Percentiles rank a stretch among this genome's conserved stretches.
These are phyloP conservation scores for Phaeodactylum tricornutum DNA, from an alignment of 108 stramenopile species.

Conservation along the genomic window DNA sequence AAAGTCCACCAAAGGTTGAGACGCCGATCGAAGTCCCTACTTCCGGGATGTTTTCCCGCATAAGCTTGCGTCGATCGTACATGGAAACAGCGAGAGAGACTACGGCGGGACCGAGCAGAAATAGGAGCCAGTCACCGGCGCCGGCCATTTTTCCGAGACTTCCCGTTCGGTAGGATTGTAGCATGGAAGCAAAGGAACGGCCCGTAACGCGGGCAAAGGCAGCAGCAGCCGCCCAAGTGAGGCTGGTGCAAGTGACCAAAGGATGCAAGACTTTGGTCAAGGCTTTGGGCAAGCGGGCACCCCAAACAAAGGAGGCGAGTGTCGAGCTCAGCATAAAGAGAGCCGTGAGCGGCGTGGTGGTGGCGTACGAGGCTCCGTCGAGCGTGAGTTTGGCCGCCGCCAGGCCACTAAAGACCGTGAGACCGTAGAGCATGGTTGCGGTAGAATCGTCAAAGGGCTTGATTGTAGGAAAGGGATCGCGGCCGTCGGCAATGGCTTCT, in stretches of 20 bases:
- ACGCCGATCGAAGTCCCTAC: slow-evolving; percentile 47
- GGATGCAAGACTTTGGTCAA: slow-evolving; percentile 62
- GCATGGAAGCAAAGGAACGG: slow-evolving; percentile 29
- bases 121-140: slow-evolving; percentile 62
- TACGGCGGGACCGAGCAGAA: slow-evolving; percentile 70
- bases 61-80: slow-evolving; percentile 61
- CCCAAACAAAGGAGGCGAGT: slow-evolving; percentile 55
- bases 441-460: too few species aligned
- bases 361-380: too few species aligned
- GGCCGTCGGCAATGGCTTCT: too few species aligned
- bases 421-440: too few species aligned
- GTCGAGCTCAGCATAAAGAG: slow-evolving; percentile 47
- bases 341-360: slow-evolving; percentile 2
- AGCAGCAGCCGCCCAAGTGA: slow-evolving; percentile 43
- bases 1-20: slow-evolving; percentile 59
- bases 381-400: too few species aligned
- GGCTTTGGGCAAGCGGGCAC: slow-evolving; percentile 51
- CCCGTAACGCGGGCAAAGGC: slow-evolving; percentile 34
- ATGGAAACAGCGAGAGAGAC: slow-evolving; percentile 63
- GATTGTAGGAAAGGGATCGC: too few species aligned
- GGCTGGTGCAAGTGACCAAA: slow-evolving; percentile 46
- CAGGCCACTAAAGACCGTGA: too few species aligned
- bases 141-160: slow-evolving; percentile 11
- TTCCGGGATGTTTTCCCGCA: slow-evolving; percentile 54
- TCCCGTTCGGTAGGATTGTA: slow-evolving; percentile 38